phyloP scores from a whole-genome alignment of 768 basidiomycete species.

The Tricholoma matsutake region DNA sequence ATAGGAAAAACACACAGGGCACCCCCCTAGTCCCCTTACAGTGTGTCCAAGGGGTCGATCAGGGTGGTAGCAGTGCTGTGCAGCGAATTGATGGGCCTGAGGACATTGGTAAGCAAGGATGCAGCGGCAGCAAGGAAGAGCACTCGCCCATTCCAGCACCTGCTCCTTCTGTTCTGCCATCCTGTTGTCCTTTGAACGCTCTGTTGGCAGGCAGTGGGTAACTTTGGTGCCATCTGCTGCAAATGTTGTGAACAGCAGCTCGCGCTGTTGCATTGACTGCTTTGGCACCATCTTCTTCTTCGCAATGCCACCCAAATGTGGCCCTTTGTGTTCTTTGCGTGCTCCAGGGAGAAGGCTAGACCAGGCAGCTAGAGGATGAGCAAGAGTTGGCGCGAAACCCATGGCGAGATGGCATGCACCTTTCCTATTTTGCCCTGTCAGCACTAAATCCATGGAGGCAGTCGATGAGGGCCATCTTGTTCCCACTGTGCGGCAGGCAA shows the following conservation, averaged over 20 bases:
- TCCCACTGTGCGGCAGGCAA: neutral
- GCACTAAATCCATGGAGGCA: neutral
- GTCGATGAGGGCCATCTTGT: neutral
- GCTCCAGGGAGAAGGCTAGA: neutral
- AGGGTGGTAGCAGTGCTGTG: too few species aligned
- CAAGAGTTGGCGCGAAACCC: too few species aligned
- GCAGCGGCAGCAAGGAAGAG: too few species aligned
- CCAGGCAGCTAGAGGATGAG: too few species aligned
- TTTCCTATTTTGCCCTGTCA: neutral
- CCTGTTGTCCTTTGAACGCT: slow-evolving; percentile 4
- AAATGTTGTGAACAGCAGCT: neutral
- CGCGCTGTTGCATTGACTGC: neutral
- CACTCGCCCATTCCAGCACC: too few species aligned
- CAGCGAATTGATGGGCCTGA: too few species aligned
- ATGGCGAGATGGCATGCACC: neutral
- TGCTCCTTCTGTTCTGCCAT: neutral
- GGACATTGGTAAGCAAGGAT: too few species aligned
- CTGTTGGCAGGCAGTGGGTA: neutral
- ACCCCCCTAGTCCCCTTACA: too few species aligned
- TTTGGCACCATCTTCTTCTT: neutral
- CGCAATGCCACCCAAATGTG: neutral
- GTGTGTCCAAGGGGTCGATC: too few species aligned
- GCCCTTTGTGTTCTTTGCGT: neutral
- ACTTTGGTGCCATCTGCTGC: neutral
- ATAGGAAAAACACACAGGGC: too few species aligned